A percentile compares a stretch with the other conserved stretches of the same genome.
These are phyloP conservation scores for Fusarium secorum DNA, from an alignment of 2,329 filamentous ascomycete species.

Conservation along the genomic window DNA sequence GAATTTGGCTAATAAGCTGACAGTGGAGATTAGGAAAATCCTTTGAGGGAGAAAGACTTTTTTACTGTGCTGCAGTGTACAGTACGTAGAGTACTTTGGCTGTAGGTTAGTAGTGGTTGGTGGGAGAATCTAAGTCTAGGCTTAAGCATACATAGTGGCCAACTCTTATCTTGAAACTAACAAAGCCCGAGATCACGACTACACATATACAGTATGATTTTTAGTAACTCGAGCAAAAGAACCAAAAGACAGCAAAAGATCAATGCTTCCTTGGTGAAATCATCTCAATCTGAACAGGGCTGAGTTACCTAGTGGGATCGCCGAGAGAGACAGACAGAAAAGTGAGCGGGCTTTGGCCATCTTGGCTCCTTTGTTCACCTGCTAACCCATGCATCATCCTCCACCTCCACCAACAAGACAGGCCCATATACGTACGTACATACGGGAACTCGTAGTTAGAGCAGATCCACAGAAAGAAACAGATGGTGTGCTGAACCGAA, in stretches of 20 bases:
- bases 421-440: slow-evolving; percentile 14
- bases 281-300: neutral
- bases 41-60: neutral
- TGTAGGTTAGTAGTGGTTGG: slow-evolving; percentile 1
- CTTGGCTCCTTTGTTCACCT: slow-evolving; percentile 28
- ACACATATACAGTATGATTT: neutral
- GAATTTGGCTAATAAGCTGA: slow-evolving; percentile 21
- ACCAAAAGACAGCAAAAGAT: neutral
- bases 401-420: slow-evolving; percentile 7
- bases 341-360: neutral
- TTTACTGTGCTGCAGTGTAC: neutral
- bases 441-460: neutral
- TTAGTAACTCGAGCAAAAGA: neutral
- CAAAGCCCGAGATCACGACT: neutral
- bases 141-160: slow-evolving; percentile 26
- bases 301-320: slow-evolving; percentile 4
- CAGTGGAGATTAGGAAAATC: slow-evolving; percentile 7
- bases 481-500: slow-evolving; percentile 10
- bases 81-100: neutral
- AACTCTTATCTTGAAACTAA: slow-evolving; percentile 17
- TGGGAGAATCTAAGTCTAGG: neutral
- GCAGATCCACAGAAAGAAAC: slow-evolving; percentile 4
- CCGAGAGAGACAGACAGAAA: neutral
- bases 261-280: neutral
- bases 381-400: slow-evolving; percentile 15